A percentile compares a stretch with the other conserved stretches of the same genome.
Evolutionary conservation across 2,329 filamentous ascomycete species (phyloP).

Genomic region (Aspergillus thermomutatus): DNA sequence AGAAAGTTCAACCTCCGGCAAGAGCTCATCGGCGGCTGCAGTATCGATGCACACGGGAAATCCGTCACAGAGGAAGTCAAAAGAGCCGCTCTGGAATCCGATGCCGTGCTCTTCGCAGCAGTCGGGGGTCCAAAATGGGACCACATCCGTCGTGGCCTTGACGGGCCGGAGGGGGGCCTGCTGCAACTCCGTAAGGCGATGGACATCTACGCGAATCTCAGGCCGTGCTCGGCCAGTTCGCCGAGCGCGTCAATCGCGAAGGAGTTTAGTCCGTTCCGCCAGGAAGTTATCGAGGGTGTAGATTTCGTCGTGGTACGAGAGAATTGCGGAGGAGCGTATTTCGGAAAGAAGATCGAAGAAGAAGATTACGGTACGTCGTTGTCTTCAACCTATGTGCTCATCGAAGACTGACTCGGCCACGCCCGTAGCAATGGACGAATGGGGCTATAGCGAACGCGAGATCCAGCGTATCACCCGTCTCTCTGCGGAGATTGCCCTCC

Average conservation of each 20-base stretch:
- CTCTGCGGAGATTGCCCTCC: slow-evolving; percentile 72
- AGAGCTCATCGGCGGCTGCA: slow-evolving; percentile 80
- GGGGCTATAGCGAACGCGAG: slow-evolving; percentile 77
- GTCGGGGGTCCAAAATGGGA: slow-evolving; percentile 94
- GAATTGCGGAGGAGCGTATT: slow-evolving; percentile 44
- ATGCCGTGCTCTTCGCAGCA: slow-evolving; percentile 83
- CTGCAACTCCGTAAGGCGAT: slow-evolving; percentile 83
- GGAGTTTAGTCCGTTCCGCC: slow-evolving; percentile 77
- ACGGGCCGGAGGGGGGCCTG: slow-evolving; percentile 84
- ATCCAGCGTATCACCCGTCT: slow-evolving; percentile 78
- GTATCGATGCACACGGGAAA: slow-evolving; percentile 73
- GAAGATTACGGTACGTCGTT: slow-evolving; percentile 29
- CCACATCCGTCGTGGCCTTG: slow-evolving; percentile 57
- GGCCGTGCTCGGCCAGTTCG: slow-evolving; percentile 74
- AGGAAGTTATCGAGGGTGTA: slow-evolving; percentile 73
- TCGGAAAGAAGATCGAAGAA: slow-evolving; percentile 38
- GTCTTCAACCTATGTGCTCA: slow-evolving; percentile 36
- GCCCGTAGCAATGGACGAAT: slow-evolving; percentile 62
- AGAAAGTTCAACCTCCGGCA: slow-evolving; percentile 78
- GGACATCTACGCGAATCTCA: slow-evolving; percentile 83
- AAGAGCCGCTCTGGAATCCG: slow-evolving; percentile 70
- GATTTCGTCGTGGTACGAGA: slow-evolving; percentile 65
- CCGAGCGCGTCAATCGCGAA: slow-evolving; percentile 67
- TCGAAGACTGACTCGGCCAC: neutral
- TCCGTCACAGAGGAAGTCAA: slow-evolving; percentile 77